These are phyloP conservation scores for Amaranthus tricolor DNA, from an alignment of 179 eudicot genomes.

Conservation along the genomic window DNA sequence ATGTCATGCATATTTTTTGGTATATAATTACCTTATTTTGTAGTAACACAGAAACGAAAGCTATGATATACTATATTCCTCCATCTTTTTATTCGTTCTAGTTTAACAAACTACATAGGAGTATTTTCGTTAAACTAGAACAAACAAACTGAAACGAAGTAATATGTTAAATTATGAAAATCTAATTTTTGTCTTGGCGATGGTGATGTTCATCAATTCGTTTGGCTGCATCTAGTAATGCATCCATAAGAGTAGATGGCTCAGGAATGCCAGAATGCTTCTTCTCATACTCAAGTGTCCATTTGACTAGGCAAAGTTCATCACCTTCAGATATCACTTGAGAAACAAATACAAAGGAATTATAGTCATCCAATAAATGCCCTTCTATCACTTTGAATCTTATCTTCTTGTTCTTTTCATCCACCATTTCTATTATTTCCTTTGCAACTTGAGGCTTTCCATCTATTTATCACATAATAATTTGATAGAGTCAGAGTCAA, in stretches of 20 bases:
- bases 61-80: too few species aligned
- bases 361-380: constrained; percentile 22
- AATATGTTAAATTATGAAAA: too few species aligned
- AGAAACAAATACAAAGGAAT: constrained; percentile 1
- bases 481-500: too few species aligned
- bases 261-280: constrained; percentile 14
- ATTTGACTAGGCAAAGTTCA: neutral
- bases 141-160: too few species aligned
- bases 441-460: constrained; percentile 19
- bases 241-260: constrained; percentile 24
- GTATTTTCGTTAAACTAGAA: too few species aligned
- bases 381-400: constrained; percentile 22
- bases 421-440: constrained; percentile 24
- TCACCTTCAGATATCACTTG: constrained; percentile 22
- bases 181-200: neutral
- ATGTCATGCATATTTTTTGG: too few species aligned
- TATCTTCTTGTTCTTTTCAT: constrained; percentile 22
- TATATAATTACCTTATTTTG: too few species aligned
- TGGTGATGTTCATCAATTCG: constrained; percentile 26
- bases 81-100: too few species aligned
- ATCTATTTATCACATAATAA: constrained; percentile 2
- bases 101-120: too few species aligned
- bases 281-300: constrained; percentile 29
- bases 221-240: constrained; percentile 10
- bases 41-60: too few species aligned